These are phyloP conservation scores for Tetradesmus obliquus DNA, from an alignment of 139 green algal genomes.

Conservation along the genomic window DNA sequence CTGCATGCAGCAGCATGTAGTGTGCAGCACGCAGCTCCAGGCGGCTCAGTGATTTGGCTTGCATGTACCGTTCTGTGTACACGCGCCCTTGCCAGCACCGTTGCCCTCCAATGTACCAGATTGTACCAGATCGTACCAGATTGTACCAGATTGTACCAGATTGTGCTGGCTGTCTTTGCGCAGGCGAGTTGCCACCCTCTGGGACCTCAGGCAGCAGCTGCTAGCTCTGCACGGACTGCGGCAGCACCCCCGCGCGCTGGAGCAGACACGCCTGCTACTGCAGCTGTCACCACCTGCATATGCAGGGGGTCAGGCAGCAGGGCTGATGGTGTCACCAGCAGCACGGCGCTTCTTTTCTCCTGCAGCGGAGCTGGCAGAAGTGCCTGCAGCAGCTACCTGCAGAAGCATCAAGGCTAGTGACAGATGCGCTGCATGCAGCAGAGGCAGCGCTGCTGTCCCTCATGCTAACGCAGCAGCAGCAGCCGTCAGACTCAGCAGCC, in stretches of 20 bases:
- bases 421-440: not conserved
- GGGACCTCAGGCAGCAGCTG: conserved; percentile 14
- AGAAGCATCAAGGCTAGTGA: not conserved
- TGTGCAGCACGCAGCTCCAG: no score
- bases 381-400: not conserved
- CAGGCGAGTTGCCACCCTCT: not conserved
- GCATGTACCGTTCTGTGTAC: no score
- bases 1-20: no score
- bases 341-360: not conserved
- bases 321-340: not conserved
- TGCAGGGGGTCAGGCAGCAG: not conserved
- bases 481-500: not conserved
- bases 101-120: no score
- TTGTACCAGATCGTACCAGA: no score
- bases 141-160: not conserved
- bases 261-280: not conserved
- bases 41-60: no score
- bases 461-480: not conserved
- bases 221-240: not conserved
- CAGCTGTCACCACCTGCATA: not conserved
- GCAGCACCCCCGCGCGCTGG: not conserved
- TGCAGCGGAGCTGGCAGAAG: no score
- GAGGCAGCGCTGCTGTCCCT: not conserved
- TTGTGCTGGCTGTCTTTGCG: not conserved
- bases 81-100: no score